phyloP scores from a whole-genome alignment of 805 yeast genomes.

The Wilhelminamyces savonicus region DNA sequence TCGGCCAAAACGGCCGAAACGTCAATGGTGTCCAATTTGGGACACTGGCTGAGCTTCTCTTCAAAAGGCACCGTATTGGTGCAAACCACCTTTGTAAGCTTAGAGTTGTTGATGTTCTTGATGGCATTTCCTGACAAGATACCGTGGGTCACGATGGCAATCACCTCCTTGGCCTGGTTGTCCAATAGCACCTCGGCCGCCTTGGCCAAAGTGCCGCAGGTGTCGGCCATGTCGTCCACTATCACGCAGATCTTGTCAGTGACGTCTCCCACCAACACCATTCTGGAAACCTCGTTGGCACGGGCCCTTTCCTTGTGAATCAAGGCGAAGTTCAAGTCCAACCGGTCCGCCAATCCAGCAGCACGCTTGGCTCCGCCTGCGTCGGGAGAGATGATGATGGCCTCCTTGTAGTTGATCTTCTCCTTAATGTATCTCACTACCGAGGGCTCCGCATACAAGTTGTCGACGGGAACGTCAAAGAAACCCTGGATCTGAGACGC shows the following conservation, averaged over 20 bases:
- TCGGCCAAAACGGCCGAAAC: constrained; percentile 86
- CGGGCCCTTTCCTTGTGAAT: constrained; percentile 94
- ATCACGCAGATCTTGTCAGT: constrained; percentile 73
- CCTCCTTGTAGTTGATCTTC: constrained; percentile 45
- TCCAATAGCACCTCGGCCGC: constrained; percentile 84
- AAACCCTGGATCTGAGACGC: constrained; percentile 98
- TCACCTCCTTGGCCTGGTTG: constrained; percentile 77
- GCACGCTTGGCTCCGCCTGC: constrained; percentile 99
- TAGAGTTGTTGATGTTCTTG: constrained; percentile 60
- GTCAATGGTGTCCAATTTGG: constrained; percentile 75
- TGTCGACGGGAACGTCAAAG: constrained; percentile 92
- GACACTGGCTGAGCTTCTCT: constrained; percentile 50
- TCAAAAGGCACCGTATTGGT: constrained; percentile 90
- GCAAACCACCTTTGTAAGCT: constrained; percentile 71
- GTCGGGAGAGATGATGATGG: constrained; percentile 91
- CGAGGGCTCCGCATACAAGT: constrained; percentile 90
- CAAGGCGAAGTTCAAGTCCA: constrained; percentile 89
- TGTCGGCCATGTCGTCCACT: constrained; percentile 97
- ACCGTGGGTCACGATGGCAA: constrained; percentile 95
- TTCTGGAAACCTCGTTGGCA: constrained; percentile 90
- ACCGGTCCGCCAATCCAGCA: constrained; percentile 85
- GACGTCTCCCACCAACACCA: constrained; percentile 97
- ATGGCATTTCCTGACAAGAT: constrained; percentile 83
- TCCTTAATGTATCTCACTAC: constrained; percentile 76
- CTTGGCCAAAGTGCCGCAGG: constrained; percentile 93